Evolutionary conservation across 176 grass and related monocot genomes (phyloP), one percentile per base, ranked within the genome.

Genomic region (Paspalum notatum): DNA sequence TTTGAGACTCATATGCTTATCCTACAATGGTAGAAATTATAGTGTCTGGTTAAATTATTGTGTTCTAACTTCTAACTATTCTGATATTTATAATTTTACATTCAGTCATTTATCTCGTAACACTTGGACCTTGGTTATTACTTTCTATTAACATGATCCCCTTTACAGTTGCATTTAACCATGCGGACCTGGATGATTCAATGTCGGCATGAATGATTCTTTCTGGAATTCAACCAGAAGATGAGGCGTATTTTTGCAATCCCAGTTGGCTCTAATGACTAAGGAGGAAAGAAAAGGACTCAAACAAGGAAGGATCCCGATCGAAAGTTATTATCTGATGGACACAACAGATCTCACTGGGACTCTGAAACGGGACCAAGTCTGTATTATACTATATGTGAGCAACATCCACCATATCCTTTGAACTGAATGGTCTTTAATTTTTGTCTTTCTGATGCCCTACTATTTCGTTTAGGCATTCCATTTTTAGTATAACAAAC

Each of bases 381-480:
- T 94, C 70, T 91, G 88, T 66, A 55, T 94, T 27, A 83, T 94
- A 71, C 82, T 83, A 88, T 94, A 83, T 70, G 91, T 86, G 17
- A 12, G n/a, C n/a, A 65, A 68, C 16, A 52, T 18, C 60, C 21
- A 45, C 59, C 47, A 66, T 72, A 62, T 61, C 12, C 9, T 15
- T n/a, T n/a, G n/a, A n/a, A n/a, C n/a, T 65, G 9, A 14, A 52
- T 5, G 10, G 9, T 5, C 58, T 66, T 27, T 37, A 15, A 50
- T 18, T 38, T n/a, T 37, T 66, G 44, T 68, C n/a, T 66, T 66
- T 64, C 18, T 66, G n/a, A 41, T 42, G 37, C 62, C 55, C 21
- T n/a, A n/a, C n/a, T n/a, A n/a, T n/a, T n/a, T n/a, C n/a, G n/a
- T n/a, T n/a, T n/a, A n/a, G n/a, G n/a, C n/a, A n/a, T n/a, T n/a